Conservation (phyloP, 176 grass and related monocot genomes). For the Aegilops speltoides region DNA sequence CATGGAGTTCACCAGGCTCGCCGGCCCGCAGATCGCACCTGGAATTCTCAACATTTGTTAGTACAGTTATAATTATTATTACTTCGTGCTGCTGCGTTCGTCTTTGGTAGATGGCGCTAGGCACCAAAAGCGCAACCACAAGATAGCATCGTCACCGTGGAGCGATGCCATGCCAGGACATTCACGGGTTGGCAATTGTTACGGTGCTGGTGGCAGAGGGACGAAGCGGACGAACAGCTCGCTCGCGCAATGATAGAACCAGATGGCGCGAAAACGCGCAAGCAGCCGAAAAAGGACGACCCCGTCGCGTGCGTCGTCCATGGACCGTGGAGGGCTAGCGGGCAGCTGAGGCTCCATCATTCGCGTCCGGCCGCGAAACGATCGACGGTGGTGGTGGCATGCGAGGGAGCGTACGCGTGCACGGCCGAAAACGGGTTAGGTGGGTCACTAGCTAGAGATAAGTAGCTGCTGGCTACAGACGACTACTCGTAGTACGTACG, state of each 20-base stretch:
- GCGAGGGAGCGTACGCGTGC: background rate
- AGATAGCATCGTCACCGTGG: background rate
- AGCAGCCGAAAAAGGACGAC: background rate
- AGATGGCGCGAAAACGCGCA: background rate
- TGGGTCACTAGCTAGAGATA: background rate
- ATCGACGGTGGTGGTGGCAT: background rate
- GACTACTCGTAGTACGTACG: too few relatives aligned
- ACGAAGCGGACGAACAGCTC: background rate
- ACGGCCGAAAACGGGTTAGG: background rate
- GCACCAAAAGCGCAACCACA: background rate
- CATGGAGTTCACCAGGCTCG: conserved; percentile 87
- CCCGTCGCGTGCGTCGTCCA: background rate
- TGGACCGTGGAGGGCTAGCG: background rate
- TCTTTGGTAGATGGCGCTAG: background rate
- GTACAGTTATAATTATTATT: too few relatives aligned
- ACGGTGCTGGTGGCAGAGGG: too few relatives aligned
- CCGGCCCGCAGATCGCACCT: conserved; percentile 90
- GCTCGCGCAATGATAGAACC: background rate
- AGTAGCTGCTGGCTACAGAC: too few relatives aligned
- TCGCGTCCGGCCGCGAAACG: background rate
- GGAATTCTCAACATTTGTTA: background rate
- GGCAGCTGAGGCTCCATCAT: too few relatives aligned
- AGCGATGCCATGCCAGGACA: background rate
- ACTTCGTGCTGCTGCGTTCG: too few relatives aligned
- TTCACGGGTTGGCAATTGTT: too few relatives aligned